Conservation (phyloP, 306 rosid genomes). For the Sicyos baderoa region DNA sequence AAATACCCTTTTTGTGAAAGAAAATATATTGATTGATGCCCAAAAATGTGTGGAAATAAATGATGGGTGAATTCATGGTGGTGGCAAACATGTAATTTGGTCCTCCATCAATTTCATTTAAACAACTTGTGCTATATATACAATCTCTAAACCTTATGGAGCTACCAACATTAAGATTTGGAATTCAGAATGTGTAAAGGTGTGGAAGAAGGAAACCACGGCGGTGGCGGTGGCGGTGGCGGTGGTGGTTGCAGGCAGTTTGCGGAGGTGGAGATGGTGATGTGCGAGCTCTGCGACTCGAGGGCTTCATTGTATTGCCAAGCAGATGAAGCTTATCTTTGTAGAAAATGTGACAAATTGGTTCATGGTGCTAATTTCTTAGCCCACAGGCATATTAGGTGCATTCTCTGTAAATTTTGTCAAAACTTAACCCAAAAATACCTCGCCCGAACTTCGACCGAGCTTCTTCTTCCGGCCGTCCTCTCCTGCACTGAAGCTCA, state of each 20-base stretch:
- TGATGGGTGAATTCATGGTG: slow-evolving; percentile 8
- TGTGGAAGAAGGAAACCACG: slow-evolving; percentile 23
- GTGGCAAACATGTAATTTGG: slow-evolving; percentile 35
- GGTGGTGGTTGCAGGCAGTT: slow-evolving; percentile 19
- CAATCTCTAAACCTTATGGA: slow-evolving; percentile 10
- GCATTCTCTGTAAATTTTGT: slow-evolving; percentile 58
- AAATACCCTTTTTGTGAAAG: background rate
- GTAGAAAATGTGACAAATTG: slow-evolving; percentile 56
- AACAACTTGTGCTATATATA: background rate
- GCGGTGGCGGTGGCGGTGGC: no score
- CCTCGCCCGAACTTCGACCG: slow-evolving; percentile 39
- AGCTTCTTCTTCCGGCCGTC: slow-evolving; percentile 33
- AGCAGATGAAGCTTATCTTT: slow-evolving; percentile 66
- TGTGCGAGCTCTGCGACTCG: slow-evolving; percentile 55
- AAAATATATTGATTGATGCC: background rate
- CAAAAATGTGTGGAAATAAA: background rate
- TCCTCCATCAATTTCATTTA: slow-evolving; percentile 21
- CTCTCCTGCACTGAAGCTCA: no score
- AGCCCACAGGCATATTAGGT: slow-evolving; percentile 59
- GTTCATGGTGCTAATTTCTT: slow-evolving; percentile 80
- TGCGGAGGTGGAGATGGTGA: background rate
- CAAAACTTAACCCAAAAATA: slow-evolving; percentile 50
- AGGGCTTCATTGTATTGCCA: slow-evolving; percentile 59
- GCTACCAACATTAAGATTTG: slow-evolving; percentile 6
- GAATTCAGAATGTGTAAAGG: slow-evolving; percentile 54